Conservation (phyloP, 2,329 filamentous ascomycete species). For the Nannizzia gypsea region DNA sequence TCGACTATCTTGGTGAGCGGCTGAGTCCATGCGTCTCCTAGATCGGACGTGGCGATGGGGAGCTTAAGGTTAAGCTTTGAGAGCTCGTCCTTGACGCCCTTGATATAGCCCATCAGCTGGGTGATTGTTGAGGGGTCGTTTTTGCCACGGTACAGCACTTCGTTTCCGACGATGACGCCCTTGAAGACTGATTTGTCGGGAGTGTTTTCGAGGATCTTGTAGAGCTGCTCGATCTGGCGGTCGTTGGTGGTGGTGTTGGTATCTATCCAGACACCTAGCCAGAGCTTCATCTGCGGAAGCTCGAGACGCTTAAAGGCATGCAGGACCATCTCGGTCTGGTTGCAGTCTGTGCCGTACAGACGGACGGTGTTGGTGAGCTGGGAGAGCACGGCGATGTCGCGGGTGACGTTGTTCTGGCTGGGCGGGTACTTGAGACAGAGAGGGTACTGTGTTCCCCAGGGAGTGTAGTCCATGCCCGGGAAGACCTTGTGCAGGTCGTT, state of each 20-base stretch:
- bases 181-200: constrained; percentile 41
- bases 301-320: constrained; percentile 66
- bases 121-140: constrained; percentile 52
- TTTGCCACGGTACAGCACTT: constrained; percentile 46
- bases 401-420: constrained; percentile 87
- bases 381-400: constrained; percentile 78
- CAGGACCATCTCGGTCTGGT: constrained; percentile 88
- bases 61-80: constrained; percentile 54
- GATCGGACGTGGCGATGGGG: constrained; percentile 74
- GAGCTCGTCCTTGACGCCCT: constrained; percentile 60
- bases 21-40: constrained; percentile 75
- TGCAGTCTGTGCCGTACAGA: constrained; percentile 92
- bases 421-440: constrained; percentile 65
- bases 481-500: constrained; percentile 79
- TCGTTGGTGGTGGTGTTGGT: constrained; percentile 69
- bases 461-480: constrained; percentile 89
- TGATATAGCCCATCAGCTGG: constrained; percentile 52
- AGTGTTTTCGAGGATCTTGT: constrained; percentile 57
- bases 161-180: constrained; percentile 53
- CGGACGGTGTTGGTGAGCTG: constrained; percentile 81
- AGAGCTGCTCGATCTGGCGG: constrained; percentile 74
- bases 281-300: constrained; percentile 68
- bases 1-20: constrained; percentile 61
- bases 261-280: constrained; percentile 91
- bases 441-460: constrained; percentile 80